Base-by-base conservation (phyloP, 768 basidiomycete species). In the Pleurotus djamor region DNA sequence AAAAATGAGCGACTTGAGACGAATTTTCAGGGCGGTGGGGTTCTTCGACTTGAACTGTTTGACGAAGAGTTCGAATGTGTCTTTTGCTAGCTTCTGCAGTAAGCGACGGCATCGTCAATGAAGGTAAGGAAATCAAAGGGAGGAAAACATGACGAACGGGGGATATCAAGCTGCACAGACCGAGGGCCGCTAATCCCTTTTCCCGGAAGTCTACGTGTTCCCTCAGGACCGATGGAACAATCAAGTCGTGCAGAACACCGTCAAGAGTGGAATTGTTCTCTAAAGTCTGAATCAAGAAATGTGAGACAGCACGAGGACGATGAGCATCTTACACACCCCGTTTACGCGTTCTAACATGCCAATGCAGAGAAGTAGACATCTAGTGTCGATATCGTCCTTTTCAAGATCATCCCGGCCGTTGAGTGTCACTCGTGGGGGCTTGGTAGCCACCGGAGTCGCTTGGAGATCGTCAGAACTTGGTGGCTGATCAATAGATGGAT, bases 301-400 rank as follows among this genome's bases (percentile, higher is more conserved):
- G 49, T 16, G 59, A 38, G 43, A 33, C n/a, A 10, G n/a, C 32
- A 2, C 21, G 10, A 48, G 47, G 13, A 28, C 32, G 34, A 50
- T 43, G 14, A 50, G 10, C 13, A 49, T 8, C 34, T 36, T 1
- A 77, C 90, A 38, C 60, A 95, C 94, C 16, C 90, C 82, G 64
- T 94, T 88, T 13, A 96, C 91, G 6, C 92, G 83, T 74, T 95
- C 92, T 4, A 96, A 78, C 83, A 96, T 84, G 8, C 89, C 91
- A 52, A 87, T 89, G 61, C 90, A 92, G 32, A 96, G 76, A 0
- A 81, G 73, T 50, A 97, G 71, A 66, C 92, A 95, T 33, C 88
- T 79, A 33, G 93, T 59, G 63, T 97, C 91, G 21, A 89, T 82
- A 3, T 78, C 71, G 58, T 92, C 88, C 5, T 80, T 77, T 13